A percentile compares a stretch with the other conserved stretches of the same genome.
These are phyloP conservation scores for Epichloe baconii DNA, from an alignment of 2,329 filamentous ascomycete genomes.

Conservation along the genomic window DNA sequence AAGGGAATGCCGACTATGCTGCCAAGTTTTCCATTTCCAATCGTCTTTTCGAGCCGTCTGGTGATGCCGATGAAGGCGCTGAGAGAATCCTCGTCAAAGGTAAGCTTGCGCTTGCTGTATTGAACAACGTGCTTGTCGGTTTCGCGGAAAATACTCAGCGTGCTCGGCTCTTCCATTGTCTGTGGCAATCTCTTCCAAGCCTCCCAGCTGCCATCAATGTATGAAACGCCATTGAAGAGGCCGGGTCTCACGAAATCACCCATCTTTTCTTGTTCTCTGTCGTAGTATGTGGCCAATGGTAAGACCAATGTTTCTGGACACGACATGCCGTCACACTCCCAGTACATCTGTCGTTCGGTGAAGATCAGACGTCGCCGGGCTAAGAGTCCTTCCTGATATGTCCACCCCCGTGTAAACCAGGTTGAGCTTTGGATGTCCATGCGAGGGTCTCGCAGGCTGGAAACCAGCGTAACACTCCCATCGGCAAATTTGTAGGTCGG, in stretches of 20 bases:
- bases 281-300: constrained; percentile 19
- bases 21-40: constrained; percentile 17
- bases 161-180: constrained; percentile 17
- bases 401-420: constrained; percentile 26
- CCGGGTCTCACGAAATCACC: constrained; percentile 22
- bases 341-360: constrained; percentile 26
- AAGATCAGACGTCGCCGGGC: constrained; percentile 25
- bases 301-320: constrained; percentile 22
- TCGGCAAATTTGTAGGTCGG: constrained; percentile 21
- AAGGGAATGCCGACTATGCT: constrained; percentile 20
- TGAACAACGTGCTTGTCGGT: constrained; percentile 20
- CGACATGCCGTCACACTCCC: constrained; percentile 25
- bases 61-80: constrained; percentile 19
- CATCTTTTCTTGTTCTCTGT: constrained; percentile 21
- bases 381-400: constrained; percentile 25
- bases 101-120: constrained; percentile 18
- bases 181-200: constrained; percentile 20
- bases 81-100: constrained; percentile 20
- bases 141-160: constrained; percentile 23
- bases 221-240: constrained; percentile 22
- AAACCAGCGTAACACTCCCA: constrained; percentile 19
- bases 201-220: constrained; percentile 23
- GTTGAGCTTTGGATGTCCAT: constrained; percentile 17
- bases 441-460: constrained; percentile 18
- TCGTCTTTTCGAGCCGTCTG: constrained; percentile 17